Evolutionary conservation across 257 asterid genomes (phyloP).

Genomic region (Jasminum sambac): DNA sequence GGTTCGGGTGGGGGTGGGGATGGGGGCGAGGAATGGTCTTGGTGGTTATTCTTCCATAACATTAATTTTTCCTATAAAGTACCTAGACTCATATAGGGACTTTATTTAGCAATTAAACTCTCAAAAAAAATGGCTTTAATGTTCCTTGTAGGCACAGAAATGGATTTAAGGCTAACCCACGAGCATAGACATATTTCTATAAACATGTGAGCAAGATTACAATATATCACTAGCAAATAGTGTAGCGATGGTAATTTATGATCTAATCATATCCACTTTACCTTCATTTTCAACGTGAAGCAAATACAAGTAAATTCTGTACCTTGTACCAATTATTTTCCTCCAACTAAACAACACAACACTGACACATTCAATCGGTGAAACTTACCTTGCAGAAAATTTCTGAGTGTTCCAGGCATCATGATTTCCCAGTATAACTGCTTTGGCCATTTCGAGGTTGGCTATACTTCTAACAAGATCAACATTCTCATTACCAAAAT

Average conservation of each 20-base stretch:
- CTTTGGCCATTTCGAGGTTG: conserved; percentile 62
- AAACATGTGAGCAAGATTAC: background rate
- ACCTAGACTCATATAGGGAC: background rate
- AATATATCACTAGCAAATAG: background rate
- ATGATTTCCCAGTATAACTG: conserved; percentile 91
- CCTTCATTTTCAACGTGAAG: background rate
- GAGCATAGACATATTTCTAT: background rate
- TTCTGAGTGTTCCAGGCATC: conserved; percentile 85
- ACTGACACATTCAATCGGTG: background rate
- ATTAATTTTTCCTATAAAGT: too few species aligned
- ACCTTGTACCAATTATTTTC: background rate
- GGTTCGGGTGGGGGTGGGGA: too few species aligned
- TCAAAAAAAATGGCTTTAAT: background rate
- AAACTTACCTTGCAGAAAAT: conserved; percentile 60
- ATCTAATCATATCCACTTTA: background rate
- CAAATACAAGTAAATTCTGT: background rate
- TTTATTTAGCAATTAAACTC: background rate
- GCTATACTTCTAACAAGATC: conserved; percentile 75
- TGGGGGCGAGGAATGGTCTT: too few species aligned
- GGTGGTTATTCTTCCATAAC: too few species aligned
- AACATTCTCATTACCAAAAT: conserved; percentile 93
- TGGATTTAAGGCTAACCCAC: background rate
- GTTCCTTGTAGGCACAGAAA: background rate
- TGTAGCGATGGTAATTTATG: background rate
- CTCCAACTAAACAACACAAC: background rate